Conservation (phyloP, 2,329 filamentous ascomycete species). For the Sporothrix humicola region DNA sequence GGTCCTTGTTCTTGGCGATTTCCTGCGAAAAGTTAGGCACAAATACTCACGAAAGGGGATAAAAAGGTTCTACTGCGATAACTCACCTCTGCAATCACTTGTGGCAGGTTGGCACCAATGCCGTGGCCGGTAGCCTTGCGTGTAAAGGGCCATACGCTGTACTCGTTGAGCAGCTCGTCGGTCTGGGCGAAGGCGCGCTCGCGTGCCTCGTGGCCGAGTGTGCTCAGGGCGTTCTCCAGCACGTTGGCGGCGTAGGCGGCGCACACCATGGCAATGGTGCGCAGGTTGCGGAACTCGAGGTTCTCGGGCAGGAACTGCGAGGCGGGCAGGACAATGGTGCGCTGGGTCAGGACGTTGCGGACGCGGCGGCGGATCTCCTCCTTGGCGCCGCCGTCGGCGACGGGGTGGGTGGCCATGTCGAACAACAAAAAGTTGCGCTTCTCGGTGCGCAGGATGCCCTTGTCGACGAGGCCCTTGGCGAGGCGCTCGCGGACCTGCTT, state of each 20-base stretch:
- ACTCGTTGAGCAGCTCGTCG: slow-evolving; percentile 92
- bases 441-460: slow-evolving; percentile 96
- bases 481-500: slow-evolving; percentile 98
- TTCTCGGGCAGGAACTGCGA: slow-evolving; percentile 92
- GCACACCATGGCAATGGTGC: slow-evolving; percentile 95
- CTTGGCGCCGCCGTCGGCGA: slow-evolving; percentile 94
- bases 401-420: slow-evolving; percentile 99
- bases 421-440: slow-evolving; percentile 99
- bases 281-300: slow-evolving; percentile 89
- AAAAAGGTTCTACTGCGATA: too few relatives aligned
- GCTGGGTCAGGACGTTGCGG: slow-evolving; percentile 87
- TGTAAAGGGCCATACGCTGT: slow-evolving; percentile 96
- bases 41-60: too few relatives aligned
- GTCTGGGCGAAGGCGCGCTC: slow-evolving; percentile 97
- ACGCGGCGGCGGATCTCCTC: slow-evolving; percentile 95
- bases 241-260: slow-evolving; percentile 98
- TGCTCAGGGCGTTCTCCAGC: slow-evolving; percentile 94
- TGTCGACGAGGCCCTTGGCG: slow-evolving; percentile 96
- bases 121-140: slow-evolving; percentile 79
- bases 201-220: slow-evolving; percentile 88
- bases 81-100: slow-evolving; percentile 76
- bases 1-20: slow-evolving; percentile 83
- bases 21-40: slow-evolving; percentile 56
- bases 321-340: slow-evolving; percentile 85
- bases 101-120: slow-evolving; percentile 89